Conservation (phyloP, 2,329 filamentous ascomycete species). For the Neofusicoccum sp. region DNA sequence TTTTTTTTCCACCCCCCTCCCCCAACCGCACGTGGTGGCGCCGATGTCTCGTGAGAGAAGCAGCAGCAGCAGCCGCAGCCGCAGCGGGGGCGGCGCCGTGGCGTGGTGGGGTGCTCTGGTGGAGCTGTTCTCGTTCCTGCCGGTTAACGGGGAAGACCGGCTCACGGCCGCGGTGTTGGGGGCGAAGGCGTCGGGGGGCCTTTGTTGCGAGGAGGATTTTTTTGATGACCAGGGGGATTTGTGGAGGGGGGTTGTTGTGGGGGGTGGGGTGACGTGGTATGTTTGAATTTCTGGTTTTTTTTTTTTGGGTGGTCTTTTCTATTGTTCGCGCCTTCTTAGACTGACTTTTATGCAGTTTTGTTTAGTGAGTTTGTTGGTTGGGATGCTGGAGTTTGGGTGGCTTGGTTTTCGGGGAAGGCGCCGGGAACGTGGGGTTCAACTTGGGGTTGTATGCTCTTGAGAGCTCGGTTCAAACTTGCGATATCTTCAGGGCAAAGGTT, state of each 20-base stretch:
- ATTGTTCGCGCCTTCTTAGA: neutral
- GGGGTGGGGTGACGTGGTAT: conserved; percentile 5
- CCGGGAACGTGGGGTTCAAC: too few relatives aligned
- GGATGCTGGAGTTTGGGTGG: too few relatives aligned
- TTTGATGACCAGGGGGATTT: conserved; percentile 2
- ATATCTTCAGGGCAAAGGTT: too few relatives aligned
- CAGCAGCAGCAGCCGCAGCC: too few relatives aligned
- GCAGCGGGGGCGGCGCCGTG: neutral
- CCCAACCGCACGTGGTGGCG: too few relatives aligned
- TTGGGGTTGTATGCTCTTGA: too few relatives aligned
- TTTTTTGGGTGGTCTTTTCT: neutral
- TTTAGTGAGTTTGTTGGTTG: too few relatives aligned
- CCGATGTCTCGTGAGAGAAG: neutral
- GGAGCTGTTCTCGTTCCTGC: conserved; percentile 9
- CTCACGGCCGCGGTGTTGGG: neutral
- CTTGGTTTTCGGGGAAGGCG: too few relatives aligned
- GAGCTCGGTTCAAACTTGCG: too few relatives aligned
- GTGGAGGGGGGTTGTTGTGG: conserved; percentile 4
- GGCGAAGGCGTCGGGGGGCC: neutral
- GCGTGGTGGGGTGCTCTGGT: neutral
- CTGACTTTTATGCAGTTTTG: too few relatives aligned
- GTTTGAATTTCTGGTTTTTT: neutral
- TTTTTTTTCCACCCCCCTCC: too few relatives aligned
- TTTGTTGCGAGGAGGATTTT: neutral
- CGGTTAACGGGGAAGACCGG: neutral